phyloP scores from a whole-genome alignment of 1,284 basidiomycete species.

The Boletus smithii region DNA sequence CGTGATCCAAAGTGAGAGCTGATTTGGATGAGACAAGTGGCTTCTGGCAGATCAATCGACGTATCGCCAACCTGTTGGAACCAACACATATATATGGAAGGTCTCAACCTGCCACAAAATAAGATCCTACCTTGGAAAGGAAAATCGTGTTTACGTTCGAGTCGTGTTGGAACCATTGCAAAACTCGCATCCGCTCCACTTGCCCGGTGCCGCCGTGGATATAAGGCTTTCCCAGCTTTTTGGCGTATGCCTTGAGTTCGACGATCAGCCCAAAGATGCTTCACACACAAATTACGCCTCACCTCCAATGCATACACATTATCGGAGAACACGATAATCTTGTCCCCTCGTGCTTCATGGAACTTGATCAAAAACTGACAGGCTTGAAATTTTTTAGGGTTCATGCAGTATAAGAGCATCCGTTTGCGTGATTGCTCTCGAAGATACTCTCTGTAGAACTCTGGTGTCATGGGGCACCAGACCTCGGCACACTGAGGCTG shows the following conservation, averaged over 20 bases:
- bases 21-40: constrained; percentile 98
- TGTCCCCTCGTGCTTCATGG: constrained; percentile 96
- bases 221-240: constrained; percentile 90
- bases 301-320: constrained; percentile 97
- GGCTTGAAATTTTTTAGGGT: constrained; percentile 98
- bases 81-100: constrained; percentile 18
- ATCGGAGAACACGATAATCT: constrained; percentile 99
- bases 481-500: constrained; percentile 87
- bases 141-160: constrained; percentile 98
- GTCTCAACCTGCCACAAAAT: constrained; percentile 7
- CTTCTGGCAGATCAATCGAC: constrained; percentile 98
- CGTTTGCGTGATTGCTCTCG: constrained; percentile 89
- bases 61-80: constrained; percentile 88
- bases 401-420: constrained; percentile 99
- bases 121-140: constrained; percentile 77
- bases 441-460: constrained; percentile 98
- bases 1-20: constrained; percentile 99
- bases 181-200: constrained; percentile 91
- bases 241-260: constrained; percentile 81
- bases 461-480: constrained; percentile 99
- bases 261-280: background rate
- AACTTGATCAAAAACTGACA: constrained; percentile 99
- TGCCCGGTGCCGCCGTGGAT: constrained; percentile 98
- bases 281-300: constrained; percentile 19
- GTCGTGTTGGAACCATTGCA: constrained; percentile 95